Conservation (phyloP, 768 basidiomycete genomes). For the Lactarius sanguifluus region DNA sequence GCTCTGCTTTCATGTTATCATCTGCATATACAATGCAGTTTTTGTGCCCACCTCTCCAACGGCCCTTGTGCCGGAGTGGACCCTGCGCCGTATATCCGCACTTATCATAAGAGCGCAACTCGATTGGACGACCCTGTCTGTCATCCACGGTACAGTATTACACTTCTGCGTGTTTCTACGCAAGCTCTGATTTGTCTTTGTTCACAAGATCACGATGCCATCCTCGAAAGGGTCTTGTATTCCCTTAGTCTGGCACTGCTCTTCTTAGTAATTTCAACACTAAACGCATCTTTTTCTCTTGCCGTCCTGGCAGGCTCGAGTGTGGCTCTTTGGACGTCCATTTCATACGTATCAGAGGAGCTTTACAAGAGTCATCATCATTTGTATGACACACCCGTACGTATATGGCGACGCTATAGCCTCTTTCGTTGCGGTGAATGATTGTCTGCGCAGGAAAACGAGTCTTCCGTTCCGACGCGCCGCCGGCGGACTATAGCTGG, state of each 20-base stretch:
- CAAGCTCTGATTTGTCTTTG: conserved; percentile 1
- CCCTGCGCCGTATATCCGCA: conserved; percentile 31
- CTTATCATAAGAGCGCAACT: conserved; percentile 9
- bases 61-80: conserved; percentile 28
- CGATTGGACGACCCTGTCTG: conserved; percentile 20
- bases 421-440: neutral
- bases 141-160: conserved; percentile 20
- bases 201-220: conserved; percentile 36
- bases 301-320: conserved; percentile 30
- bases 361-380: conserved; percentile 29
- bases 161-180: neutral
- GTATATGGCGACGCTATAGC: neutral
- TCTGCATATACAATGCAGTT: conserved; percentile 23
- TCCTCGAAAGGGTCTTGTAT: conserved; percentile 33
- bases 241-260: conserved; percentile 31
- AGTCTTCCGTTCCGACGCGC: conserved; percentile 19
- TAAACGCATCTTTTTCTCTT: conserved; percentile 18
- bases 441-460: conserved; percentile 14
- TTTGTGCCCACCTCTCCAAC: neutral
- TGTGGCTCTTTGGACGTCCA: conserved; percentile 31
- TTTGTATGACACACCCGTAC: conserved; percentile 13
- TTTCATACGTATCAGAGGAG: conserved; percentile 27
- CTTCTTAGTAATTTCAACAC: conserved; percentile 28
- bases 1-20: conserved; percentile 31
- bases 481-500: conserved; percentile 20